Evolutionary conservation across 768 basidiomycete genomes (phyloP).

Genomic region (Pleurotus citrinopileatus): DNA sequence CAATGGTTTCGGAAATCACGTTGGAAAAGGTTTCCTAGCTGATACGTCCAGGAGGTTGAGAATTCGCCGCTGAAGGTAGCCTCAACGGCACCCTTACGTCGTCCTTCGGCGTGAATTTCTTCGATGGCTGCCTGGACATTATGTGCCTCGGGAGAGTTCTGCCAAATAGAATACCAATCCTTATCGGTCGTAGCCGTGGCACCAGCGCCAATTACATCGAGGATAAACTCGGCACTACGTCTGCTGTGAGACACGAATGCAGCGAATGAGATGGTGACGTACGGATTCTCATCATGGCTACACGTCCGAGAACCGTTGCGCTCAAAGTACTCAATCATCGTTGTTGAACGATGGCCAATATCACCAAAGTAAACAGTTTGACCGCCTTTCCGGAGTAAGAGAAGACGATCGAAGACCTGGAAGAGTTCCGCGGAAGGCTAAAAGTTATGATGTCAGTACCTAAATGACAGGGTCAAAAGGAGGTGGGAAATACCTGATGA

Average conservation of each 20-base stretch:
- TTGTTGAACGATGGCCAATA: slow-evolving; percentile 47
- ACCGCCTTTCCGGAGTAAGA: slow-evolving; percentile 65
- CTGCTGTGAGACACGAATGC: slow-evolving; percentile 21
- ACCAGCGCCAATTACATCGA: slow-evolving; percentile 76
- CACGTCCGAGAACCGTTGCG: slow-evolving; percentile 51
- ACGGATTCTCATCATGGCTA: slow-evolving; percentile 58
- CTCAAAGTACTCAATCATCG: slow-evolving; percentile 62
- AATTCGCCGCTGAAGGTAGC: slow-evolving; percentile 39
- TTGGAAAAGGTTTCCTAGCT: slow-evolving; percentile 36
- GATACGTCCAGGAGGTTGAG: slow-evolving; percentile 51
- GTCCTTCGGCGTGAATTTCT: slow-evolving; percentile 50
- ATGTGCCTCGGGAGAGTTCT: not conserved
- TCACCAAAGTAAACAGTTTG: slow-evolving; percentile 58
- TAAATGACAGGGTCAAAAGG: not conserved
- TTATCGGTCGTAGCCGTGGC: slow-evolving; percentile 47
- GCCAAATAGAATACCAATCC: slow-evolving; percentile 49
- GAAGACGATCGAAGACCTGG: slow-evolving; percentile 57
- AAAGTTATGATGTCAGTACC: slow-evolving; percentile 21
- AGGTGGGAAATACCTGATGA: slow-evolving; percentile 30
- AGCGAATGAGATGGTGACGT: slow-evolving; percentile 9
- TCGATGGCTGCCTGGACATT: slow-evolving; percentile 33
- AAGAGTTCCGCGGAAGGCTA: slow-evolving; percentile 18
- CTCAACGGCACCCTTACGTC: slow-evolving; percentile 33
- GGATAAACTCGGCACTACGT: slow-evolving; percentile 55
- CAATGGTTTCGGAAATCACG: slow-evolving; percentile 48